A percentile compares a stretch with the other conserved stretches of the same genome.
Conservation (phyloP, 768 basidiomycete species). For the Boletus huronensis region DNA sequence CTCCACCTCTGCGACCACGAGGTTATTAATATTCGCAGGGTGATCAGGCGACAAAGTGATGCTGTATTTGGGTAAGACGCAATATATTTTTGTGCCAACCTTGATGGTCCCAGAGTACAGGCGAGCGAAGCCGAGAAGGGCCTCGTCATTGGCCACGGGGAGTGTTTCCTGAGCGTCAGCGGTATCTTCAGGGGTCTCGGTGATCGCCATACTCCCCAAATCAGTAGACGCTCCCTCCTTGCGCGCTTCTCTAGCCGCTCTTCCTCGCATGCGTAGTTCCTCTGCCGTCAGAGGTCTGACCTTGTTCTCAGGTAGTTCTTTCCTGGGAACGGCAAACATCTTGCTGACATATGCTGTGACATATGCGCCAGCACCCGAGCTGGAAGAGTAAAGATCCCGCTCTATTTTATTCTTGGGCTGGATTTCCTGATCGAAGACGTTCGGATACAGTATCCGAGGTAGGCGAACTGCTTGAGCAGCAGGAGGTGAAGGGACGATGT, state of each 20-base stretch:
- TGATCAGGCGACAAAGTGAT: slow-evolving; percentile 57
- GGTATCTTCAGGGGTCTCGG: slow-evolving; percentile 2
- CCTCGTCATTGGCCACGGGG: slow-evolving; percentile 41
- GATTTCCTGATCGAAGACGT: slow-evolving; percentile 55
- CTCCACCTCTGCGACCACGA: slow-evolving; percentile 59
- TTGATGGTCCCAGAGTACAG: slow-evolving; percentile 87
- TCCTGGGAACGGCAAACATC: slow-evolving; percentile 89
- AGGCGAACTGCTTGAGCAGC: slow-evolving; percentile 78
- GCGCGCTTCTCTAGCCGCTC: slow-evolving; percentile 47
- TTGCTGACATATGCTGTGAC: slow-evolving; percentile 92
- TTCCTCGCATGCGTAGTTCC: slow-evolving; percentile 69
- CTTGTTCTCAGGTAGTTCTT: slow-evolving; percentile 85
- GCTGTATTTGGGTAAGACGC: slow-evolving; percentile 86
- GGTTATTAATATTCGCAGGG: slow-evolving; percentile 61
- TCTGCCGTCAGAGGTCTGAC: slow-evolving; percentile 74
- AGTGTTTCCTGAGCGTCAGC: not conserved
- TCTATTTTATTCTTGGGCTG: slow-evolving; percentile 80
- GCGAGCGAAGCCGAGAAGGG: slow-evolving; percentile 87
- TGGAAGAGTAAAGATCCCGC: slow-evolving; percentile 72
- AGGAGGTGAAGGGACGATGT: slow-evolving; percentile 87
- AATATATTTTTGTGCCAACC: slow-evolving; percentile 60
- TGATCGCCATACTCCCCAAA: slow-evolving; percentile 6
- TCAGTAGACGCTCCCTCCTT: slow-evolving; percentile 32
- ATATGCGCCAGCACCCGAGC: slow-evolving; percentile 50
- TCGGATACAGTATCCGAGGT: slow-evolving; percentile 89